phyloP scores from a whole-genome alignment of 2,329 filamentous ascomycete genomes.

The Cryphonectria nitschkei region DNA sequence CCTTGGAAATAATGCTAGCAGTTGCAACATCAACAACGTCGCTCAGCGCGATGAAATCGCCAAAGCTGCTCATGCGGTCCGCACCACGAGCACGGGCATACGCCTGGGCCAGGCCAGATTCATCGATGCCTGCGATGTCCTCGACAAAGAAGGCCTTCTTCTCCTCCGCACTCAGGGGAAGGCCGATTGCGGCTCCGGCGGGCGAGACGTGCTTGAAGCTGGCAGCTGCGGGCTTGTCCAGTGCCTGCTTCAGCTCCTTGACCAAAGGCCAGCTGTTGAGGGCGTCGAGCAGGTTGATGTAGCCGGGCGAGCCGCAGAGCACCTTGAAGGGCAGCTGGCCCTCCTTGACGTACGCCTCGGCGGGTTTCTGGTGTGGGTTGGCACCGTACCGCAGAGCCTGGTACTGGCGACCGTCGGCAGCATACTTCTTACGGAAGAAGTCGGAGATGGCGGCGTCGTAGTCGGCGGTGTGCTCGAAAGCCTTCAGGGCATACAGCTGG shows the following conservation, averaged over 20 bases:
- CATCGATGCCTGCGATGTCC: constrained; percentile 87
- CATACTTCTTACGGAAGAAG: constrained; percentile 98
- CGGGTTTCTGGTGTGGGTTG: constrained; percentile 98
- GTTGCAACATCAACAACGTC: constrained; percentile 90
- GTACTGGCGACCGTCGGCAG: constrained; percentile 81
- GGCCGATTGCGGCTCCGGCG: constrained; percentile 91
- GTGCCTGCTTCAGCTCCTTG: constrained; percentile 89
- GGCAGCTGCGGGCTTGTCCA: constrained; percentile 86
- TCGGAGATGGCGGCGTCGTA: constrained; percentile 94
- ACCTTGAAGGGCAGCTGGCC: constrained; percentile 91
- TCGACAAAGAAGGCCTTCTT: constrained; percentile 98
- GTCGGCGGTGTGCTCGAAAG: constrained; percentile 96
- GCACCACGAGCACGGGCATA: constrained; percentile 95
- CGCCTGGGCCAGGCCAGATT: constrained; percentile 85
- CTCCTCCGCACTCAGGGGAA: constrained; percentile 83
- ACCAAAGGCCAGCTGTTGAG: constrained; percentile 97
- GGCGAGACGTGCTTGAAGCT: constrained; percentile 99
- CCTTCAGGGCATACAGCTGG: constrained; percentile 91
- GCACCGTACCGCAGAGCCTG: constrained; percentile 88
- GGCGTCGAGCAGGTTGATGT: constrained; percentile 95
- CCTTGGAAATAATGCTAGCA: constrained; percentile 95
- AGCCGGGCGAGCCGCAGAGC: constrained; percentile 85
- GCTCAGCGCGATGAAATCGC: constrained; percentile 92
- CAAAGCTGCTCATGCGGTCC: constrained; percentile 98
- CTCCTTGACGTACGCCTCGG: constrained; percentile 76